phyloP scores from a whole-genome alignment of 345 rosid species.

The Lepidium sativum region DNA sequence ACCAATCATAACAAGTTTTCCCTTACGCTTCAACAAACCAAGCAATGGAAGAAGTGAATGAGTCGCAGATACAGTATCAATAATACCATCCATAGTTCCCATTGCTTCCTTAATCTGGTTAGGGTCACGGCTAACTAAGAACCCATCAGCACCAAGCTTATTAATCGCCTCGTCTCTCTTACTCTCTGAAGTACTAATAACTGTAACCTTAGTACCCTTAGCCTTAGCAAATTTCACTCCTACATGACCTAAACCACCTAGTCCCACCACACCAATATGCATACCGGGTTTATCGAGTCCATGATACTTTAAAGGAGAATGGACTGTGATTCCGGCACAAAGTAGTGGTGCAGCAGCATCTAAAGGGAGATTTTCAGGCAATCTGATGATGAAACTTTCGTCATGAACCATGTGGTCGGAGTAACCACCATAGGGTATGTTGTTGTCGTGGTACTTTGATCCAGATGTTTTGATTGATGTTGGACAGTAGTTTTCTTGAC shows the following conservation, averaged over 20 bases:
- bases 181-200: constrained; percentile 52
- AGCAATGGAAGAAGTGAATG: constrained; percentile 36
- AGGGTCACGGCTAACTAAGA: constrained; percentile 44
- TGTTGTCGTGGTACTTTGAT: constrained; percentile 35
- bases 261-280: constrained; percentile 53
- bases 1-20: constrained; percentile 40
- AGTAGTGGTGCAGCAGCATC: constrained; percentile 57
- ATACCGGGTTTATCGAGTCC: constrained; percentile 37
- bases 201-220: constrained; percentile 52
- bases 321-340: constrained; percentile 60
- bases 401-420: constrained; percentile 40
- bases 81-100: constrained; percentile 44
- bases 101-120: constrained; percentile 23
- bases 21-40: constrained; percentile 31
- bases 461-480: constrained; percentile 30
- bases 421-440: constrained; percentile 43
- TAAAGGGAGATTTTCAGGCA: constrained; percentile 42
- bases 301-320: constrained; percentile 37
- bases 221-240: constrained; percentile 67
- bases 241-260: constrained; percentile 69
- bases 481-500: constrained; percentile 52
- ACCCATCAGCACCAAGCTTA: constrained; percentile 46
- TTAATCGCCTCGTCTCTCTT: constrained; percentile 57
- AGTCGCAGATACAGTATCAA: constrained; percentile 38
- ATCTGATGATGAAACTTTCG: constrained; percentile 34